Conservation (phyloP, 1,139 yeast species). For the Trichomonascaceae sp. region DNA sequence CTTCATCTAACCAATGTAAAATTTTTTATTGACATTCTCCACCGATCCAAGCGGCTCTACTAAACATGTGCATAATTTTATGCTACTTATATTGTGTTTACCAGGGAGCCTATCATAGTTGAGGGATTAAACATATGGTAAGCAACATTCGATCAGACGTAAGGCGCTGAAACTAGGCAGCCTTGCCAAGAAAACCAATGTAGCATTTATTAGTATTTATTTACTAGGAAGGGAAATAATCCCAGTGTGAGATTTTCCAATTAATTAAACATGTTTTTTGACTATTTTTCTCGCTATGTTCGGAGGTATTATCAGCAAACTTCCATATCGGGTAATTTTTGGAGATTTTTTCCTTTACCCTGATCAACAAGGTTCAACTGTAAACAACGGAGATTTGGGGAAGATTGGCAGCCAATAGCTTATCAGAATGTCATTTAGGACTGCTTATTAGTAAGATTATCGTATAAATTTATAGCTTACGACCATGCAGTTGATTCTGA, state of each 20-base stretch:
- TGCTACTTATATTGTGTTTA: background rate
- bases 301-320: background rate
- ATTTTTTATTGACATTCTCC: background rate
- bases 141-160: background rate
- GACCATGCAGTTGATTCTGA: background rate
- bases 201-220: background rate
- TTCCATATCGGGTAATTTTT: background rate
- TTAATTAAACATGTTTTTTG: too few relatives aligned
- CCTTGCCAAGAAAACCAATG: background rate
- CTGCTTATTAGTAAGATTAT: background rate
- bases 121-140: background rate
- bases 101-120: background rate
- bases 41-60: background rate
- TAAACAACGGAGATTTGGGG: too few relatives aligned
- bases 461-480: background rate
- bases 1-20: too few relatives aligned
- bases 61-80: background rate
- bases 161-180: background rate
- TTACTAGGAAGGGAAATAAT: background rate
- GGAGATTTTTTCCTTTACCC: background rate
- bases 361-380: background rate
- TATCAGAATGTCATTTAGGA: background rate
- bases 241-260: background rate
- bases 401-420: too few relatives aligned
- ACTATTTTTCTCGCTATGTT: background rate